A percentile compares a stretch with the other conserved stretches of the same genome.
These are phyloP conservation scores for Suillus fuscotomentosus DNA, from an alignment of 768 basidiomycete genomes.

Conservation along the genomic window DNA sequence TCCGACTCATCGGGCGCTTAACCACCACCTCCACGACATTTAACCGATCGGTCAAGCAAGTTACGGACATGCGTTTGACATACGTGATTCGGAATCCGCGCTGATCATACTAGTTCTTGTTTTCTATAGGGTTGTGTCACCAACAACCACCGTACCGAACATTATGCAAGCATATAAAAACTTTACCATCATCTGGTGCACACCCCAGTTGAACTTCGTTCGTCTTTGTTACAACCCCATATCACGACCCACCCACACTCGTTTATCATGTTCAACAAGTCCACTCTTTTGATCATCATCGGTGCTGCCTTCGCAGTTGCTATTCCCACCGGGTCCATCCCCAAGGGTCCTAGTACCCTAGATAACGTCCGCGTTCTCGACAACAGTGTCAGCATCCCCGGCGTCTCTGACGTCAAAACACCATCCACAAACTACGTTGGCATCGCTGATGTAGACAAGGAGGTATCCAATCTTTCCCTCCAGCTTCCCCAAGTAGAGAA, in stretches of 20 bases:
- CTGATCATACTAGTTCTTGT: not conserved
- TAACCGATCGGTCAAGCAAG: not conserved
- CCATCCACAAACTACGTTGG: not conserved
- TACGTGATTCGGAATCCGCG: not conserved
- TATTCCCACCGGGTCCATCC: not conserved
- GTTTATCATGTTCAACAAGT: constrained; percentile 3
- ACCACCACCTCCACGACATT: not conserved
- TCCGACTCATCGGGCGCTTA: not conserved
- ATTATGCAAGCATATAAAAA: not conserved
- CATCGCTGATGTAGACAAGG: not conserved
- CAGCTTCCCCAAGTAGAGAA: not conserved
- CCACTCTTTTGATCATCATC: constrained; percentile 1
- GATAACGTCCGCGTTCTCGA: not conserved
- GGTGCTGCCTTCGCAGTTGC: constrained; percentile 4
- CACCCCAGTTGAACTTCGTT: not conserved
- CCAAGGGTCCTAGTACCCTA: not conserved
- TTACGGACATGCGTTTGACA: not conserved
- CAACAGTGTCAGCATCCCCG: not conserved
- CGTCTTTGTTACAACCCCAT: not conserved
- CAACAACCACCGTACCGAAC: not conserved
- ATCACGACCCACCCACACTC: not conserved
- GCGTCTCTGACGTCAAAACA: not conserved
- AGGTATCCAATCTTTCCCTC: not conserved
- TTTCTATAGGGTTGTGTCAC: not conserved
- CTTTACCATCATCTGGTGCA: not conserved